Conservation (phyloP, 306 rosid species). For the Cicer chorassanicum region DNA sequence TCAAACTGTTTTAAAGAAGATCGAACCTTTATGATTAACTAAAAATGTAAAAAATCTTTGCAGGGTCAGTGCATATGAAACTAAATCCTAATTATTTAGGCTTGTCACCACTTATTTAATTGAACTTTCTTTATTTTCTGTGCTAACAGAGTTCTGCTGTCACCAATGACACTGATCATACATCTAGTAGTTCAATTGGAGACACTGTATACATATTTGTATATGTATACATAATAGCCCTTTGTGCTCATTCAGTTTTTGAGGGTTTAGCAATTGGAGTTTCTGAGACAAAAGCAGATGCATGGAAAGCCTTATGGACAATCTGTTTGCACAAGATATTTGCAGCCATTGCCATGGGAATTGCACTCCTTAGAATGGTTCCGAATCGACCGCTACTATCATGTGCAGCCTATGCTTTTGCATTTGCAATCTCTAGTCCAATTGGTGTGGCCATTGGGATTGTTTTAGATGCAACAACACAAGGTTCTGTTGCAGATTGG, state of each 20-base stretch:
- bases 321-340: conserved; percentile 79
- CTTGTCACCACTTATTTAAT: not conserved
- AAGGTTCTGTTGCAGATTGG: conserved; percentile 77
- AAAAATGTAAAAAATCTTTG: no score
- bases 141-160: conserved; percentile 50
- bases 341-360: conserved; percentile 91
- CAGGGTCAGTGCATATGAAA: no score
- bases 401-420: conserved; percentile 64
- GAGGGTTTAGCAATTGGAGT: conserved; percentile 88
- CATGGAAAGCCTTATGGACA: conserved; percentile 92
- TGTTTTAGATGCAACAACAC: conserved; percentile 70
- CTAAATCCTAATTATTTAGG: not conserved
- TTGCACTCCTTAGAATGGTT: conserved; percentile 80
- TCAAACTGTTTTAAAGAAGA: no score
- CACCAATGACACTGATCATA: conserved; percentile 31
- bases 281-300: conserved; percentile 64
- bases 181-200: conserved; percentile 59
- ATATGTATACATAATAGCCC: conserved; percentile 51
- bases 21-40: no score
- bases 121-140: conserved; percentile 16
- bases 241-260: conserved; percentile 79
- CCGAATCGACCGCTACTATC: conserved; percentile 68
- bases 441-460: conserved; percentile 78
- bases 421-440: conserved; percentile 81
- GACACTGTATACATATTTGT: conserved; percentile 46